Evolutionary conservation across 164 flowering plant genomes (phyloP), one percentile per base, ranked within the genome.

Genomic region (Berberis thunbergii): DNA sequence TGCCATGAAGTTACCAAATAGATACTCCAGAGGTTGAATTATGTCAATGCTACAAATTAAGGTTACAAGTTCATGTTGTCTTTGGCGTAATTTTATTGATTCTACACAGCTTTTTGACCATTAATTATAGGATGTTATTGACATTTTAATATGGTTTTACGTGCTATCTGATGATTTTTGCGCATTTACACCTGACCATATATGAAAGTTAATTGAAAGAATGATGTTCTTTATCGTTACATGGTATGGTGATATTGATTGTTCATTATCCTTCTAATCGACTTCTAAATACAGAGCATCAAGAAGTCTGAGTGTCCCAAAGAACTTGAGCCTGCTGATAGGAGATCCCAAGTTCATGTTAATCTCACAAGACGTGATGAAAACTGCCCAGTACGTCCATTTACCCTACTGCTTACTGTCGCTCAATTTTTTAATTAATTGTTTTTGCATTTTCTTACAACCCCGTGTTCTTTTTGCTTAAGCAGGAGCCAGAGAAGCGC

Each of bases 261-360:
- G 26, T 26, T 52, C n/a, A 2, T 7, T 52, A 52, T 52, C 3
- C 12, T 57, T 39, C 26, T 26, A 26, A 26, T 9, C 41, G 60
- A 2, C 49, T 63, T 45, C 40, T 57, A 26, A 54, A 43, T 82
- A 82, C 88, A 91, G 98, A 91, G 98, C 73, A 83, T 91, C 60
- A 74, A 58, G 72, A 86, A 76, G 11, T 84, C 89, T 4, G 87
- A 91, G 68, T 91, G 90, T 59, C 98, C 98, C 9, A 67, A 69
- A 65, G 98, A 91, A 72, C 91, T 91, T 64, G 86, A 76, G 67
- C 89, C 96, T 3, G 78, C 78, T 12, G 84, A 80, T 61, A 72
- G 81, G 76, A 76, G 76, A 69, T 66, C 83, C 40, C 4, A 73
- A 4, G 92, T 87, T 45, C 79, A 84, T 60, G 83, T 86, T 63